These are phyloP conservation scores for Pythium rhizo-oryzae DNA, from an alignment of 352 stramenopile species.

Conservation along the genomic window DNA sequence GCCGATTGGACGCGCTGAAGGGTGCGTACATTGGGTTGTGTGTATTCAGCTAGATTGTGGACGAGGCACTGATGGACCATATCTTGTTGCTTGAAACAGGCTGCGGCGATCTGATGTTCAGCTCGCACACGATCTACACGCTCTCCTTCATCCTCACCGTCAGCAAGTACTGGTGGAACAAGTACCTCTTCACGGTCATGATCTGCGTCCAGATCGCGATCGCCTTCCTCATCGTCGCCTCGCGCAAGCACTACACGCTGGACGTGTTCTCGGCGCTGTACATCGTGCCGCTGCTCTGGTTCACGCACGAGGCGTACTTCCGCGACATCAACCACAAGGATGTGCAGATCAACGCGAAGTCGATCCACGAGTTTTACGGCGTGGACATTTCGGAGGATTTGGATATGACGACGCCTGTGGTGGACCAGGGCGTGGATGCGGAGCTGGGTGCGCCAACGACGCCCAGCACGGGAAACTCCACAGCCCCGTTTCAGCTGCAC, in stretches of 20 bases:
- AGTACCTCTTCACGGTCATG: constrained; percentile 73
- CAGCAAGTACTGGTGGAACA: constrained; percentile 89
- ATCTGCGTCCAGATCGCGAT: constrained; percentile 78
- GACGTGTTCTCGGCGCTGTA: constrained; percentile 91
- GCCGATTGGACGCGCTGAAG: constrained; percentile 72
- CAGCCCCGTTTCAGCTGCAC: constrained; percentile 19
- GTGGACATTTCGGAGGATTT: constrained; percentile 37
- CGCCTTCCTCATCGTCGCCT: constrained; percentile 87
- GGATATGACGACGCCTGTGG: neutral
- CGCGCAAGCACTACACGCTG: constrained; percentile 91
- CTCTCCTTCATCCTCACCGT: constrained; percentile 85
- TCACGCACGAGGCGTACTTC: constrained; percentile 77
- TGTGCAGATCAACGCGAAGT: constrained; percentile 60
- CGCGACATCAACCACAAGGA: constrained; percentile 87
- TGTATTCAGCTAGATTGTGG: too few species aligned
- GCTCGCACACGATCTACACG: constrained; percentile 93
- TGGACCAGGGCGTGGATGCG: neutral
- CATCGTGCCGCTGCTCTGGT: constrained; percentile 86
- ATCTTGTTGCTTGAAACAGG: constrained; percentile 15
- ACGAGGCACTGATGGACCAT: neutral
- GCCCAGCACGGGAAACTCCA: constrained; percentile 4
- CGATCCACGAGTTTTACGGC: constrained; percentile 66
- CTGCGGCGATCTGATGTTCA: constrained; percentile 93
- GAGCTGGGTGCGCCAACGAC: constrained; percentile 18
- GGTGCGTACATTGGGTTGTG: too few species aligned